These are phyloP conservation scores for Clonostachys chloroleuca DNA, from an alignment of 2,329 filamentous ascomycete genomes.

Conservation along the genomic window DNA sequence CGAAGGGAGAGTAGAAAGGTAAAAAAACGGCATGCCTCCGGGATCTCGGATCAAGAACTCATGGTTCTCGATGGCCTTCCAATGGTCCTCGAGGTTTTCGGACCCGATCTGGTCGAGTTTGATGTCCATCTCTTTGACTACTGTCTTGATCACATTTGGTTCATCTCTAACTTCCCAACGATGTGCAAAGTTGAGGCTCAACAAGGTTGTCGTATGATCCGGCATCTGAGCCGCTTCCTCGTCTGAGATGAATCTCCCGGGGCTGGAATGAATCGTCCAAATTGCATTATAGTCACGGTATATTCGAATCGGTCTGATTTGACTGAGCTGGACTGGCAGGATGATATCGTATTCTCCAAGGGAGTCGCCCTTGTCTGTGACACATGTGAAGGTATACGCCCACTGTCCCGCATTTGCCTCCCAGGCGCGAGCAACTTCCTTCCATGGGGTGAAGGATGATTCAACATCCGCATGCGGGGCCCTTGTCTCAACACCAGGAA, in stretches of 20 bases:
- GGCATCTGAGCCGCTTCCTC: conserved; percentile 6
- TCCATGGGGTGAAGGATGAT: conserved; percentile 41
- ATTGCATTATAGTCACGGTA: conserved; percentile 27
- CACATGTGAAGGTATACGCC: conserved; percentile 23
- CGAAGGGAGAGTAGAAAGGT: conserved; percentile 27
- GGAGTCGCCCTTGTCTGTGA: conserved; percentile 19
- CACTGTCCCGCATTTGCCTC: conserved; percentile 7
- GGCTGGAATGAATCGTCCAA: conserved; percentile 23
- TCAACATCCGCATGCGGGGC: conserved; percentile 25
- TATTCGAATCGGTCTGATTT: conserved; percentile 27
- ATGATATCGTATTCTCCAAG: conserved; percentile 33
- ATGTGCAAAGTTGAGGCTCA: conserved; percentile 43
- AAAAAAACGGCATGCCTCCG: conserved; percentile 30
- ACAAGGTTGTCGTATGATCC: conserved; percentile 40
- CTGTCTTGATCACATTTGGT: conserved; percentile 38
- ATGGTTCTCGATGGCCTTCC: conserved; percentile 9
- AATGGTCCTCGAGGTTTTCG: conserved; percentile 12
- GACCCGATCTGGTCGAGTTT: conserved; percentile 21
- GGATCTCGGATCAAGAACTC: conserved; percentile 34
- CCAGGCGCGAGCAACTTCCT: conserved; percentile 36
- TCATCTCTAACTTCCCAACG: conserved; percentile 32
- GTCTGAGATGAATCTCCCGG: conserved; percentile 8
- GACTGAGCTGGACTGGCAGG: conserved; percentile 35
- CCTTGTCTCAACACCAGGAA: conserved; percentile 29
- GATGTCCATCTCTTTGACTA: conserved; percentile 15